phyloP scores from a whole-genome alignment of 1,139 yeast genomes.

The Nakaseomyces bracarensis region DNA sequence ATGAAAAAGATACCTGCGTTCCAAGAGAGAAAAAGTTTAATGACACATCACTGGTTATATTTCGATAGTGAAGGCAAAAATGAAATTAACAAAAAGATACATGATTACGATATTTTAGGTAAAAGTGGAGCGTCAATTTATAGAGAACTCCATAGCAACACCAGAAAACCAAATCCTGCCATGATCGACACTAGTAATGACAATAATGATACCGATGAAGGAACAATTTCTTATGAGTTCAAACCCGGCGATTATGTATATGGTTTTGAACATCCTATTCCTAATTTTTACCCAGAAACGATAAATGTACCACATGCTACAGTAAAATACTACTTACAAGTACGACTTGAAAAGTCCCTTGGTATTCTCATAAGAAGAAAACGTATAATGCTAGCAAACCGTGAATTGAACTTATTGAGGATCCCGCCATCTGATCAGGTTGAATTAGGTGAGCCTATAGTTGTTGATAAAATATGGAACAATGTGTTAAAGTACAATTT shows the following conservation, averaged over 20 bases:
- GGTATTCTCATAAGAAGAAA: constrained; percentile 62
- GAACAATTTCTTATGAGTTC: constrained; percentile 33
- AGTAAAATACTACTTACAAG: constrained; percentile 60
- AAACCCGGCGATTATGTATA: constrained; percentile 82
- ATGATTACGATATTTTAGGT: constrained; percentile 11
- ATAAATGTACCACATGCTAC: constrained; percentile 70
- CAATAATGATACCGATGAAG: not conserved
- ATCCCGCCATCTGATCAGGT: constrained; percentile 66
- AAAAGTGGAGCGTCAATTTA: constrained; percentile 21
- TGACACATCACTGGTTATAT: constrained; percentile 85
- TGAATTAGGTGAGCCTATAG: constrained; percentile 88
- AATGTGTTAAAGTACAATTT: constrained; percentile 82
- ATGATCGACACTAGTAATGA: not conserved
- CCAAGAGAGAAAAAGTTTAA: constrained; percentile 51
- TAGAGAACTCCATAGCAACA: not conserved
- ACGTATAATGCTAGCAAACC: constrained; percentile 53
- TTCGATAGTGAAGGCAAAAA: constrained; percentile 27
- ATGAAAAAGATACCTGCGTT: constrained; percentile 65
- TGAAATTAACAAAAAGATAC: not conserved
- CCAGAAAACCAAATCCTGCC: constrained; percentile 1
- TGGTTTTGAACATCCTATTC: constrained; percentile 82
- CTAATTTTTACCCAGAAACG: constrained; percentile 74
- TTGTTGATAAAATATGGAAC: constrained; percentile 86
- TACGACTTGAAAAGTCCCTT: constrained; percentile 50
- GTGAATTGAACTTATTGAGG: constrained; percentile 59